Conservation (phyloP, 2,329 filamentous ascomycete genomes). For the Endoconidiophora polonica region DNA sequence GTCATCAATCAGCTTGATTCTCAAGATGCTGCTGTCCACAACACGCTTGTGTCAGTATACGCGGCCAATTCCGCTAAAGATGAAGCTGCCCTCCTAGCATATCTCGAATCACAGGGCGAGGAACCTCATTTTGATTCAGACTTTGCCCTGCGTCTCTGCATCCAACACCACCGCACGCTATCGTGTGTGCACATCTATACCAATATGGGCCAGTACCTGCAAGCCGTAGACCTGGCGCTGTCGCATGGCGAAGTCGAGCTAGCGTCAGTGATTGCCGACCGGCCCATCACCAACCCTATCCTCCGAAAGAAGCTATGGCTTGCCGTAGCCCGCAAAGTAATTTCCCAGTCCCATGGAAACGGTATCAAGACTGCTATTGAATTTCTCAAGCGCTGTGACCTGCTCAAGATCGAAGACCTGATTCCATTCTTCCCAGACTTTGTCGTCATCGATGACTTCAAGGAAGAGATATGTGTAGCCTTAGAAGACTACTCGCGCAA, state of each 20-base stretch:
- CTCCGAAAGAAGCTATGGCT: constrained; percentile 92
- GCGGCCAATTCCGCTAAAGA: constrained; percentile 71
- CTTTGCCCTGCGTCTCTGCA: constrained; percentile 88
- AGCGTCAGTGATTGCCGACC: constrained; percentile 74
- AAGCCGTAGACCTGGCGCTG: constrained; percentile 82
- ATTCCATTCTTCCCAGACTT: constrained; percentile 99
- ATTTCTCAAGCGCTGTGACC: constrained; percentile 78
- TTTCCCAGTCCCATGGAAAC: constrained; percentile 49
- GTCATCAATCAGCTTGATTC: constrained; percentile 76
- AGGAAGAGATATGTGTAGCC: constrained; percentile 89
- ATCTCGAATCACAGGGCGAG: constrained; percentile 78
- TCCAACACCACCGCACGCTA: constrained; percentile 81
- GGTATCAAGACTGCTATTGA: constrained; percentile 89
- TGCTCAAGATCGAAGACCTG: constrained; percentile 86
- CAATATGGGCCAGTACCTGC: constrained; percentile 84
- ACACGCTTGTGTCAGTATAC: constrained; percentile 91
- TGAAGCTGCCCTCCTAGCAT: constrained; percentile 70
- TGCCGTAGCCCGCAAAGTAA: constrained; percentile 85
- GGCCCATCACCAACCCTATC: constrained; percentile 59
- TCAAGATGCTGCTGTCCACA: constrained; percentile 76
- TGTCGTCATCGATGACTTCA: constrained; percentile 97
- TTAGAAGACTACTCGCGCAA: constrained; percentile 85
- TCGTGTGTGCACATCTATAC: constrained; percentile 97
- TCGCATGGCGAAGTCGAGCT: constrained; percentile 82
- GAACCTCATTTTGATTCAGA: constrained; percentile 84